Evolutionary conservation across 108 stramenopile species (phyloP), one percentile per base, ranked within the genome.

Genomic region (Fistulifera solaris): DNA sequence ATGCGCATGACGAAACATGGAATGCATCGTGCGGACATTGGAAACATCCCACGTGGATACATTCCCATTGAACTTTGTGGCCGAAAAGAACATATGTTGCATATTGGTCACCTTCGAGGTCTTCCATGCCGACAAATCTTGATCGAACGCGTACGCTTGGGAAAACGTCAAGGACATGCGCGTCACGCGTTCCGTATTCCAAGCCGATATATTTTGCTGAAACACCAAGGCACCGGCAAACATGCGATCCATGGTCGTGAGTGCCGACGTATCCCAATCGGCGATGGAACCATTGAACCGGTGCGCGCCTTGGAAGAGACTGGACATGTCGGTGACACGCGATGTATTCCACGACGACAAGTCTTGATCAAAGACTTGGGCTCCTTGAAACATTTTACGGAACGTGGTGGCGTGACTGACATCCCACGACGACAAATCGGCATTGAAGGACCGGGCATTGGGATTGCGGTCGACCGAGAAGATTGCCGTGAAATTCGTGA

Each of bases 81-180:
- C 59, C 8, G 41, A 22, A 28, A 40, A 10, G 61, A 74, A 74
- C 68, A 75, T 75, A 12, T 24, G 35, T 1, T 45, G 21, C 74
- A 75, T 71, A 40, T 31, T 14, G n/a, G 66, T 70, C n/a, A 76
- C 75, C 26, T 26, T 10, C 1, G 53, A 44, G 10, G 41, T 47
- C 44, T 76, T 52, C 75, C 75, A 76, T 2, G 23, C 28, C 10
- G 54, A 27, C 19, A 76, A 24, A 38, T 54, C 59, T 27, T 60
- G 41, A 46, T 71, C 61, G 64, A 71, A 71, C 23, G 13, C 3
- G 1, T 47, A 51, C 2, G 68, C 68, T 17, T 48, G 49, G 8
- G 15, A 1, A 43, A 70, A 70, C 62, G 64, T 64, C 6, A 4
- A 1, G 6, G 5, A n/a, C 68, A 70, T 70, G 4, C 8, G 53